These are phyloP conservation scores for Senecio squalidus DNA, from an alignment of 140 eudicot species.

Conservation along the genomic window DNA sequence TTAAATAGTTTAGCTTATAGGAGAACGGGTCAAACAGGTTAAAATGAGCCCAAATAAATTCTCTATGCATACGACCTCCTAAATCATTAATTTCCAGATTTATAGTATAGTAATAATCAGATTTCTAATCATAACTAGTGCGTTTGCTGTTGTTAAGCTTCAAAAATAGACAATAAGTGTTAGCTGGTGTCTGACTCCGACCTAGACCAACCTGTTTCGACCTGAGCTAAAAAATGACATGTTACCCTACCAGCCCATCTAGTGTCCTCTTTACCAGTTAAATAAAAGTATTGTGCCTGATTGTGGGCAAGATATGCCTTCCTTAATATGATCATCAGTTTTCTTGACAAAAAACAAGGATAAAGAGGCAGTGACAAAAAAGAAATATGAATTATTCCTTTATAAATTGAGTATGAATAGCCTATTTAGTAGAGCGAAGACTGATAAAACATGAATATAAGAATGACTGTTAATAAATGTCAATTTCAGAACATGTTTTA, in stretches of 20 bases:
- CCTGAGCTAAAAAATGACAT: background rate
- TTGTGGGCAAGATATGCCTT: conserved; percentile 4
- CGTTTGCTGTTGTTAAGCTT: background rate
- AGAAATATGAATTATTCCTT: conserved; percentile 1
- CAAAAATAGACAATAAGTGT: background rate
- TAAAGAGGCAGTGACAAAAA: background rate
- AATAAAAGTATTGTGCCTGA: background rate
- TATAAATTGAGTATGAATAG: conserved; percentile 3
- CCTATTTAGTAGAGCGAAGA: conserved; percentile 6
- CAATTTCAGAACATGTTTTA: conserved; percentile 17
- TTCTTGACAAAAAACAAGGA: conserved; percentile 4
- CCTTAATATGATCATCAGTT: background rate
- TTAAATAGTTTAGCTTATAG: background rate
- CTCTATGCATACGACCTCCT: background rate
- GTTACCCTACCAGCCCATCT: background rate
- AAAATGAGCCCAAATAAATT: background rate
- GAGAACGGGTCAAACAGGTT: background rate
- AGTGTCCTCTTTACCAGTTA: background rate
- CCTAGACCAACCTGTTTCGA: background rate
- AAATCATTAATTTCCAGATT: background rate
- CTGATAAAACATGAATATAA: background rate
- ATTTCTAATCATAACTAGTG: background rate
- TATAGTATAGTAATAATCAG: background rate
- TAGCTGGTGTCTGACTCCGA: background rate
- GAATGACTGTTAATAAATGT: background rate